Evolutionary conservation across 805 yeast species (phyloP), one percentile per base, ranked within the genome.

Genomic region (Sugiyamaella valdiviana): DNA sequence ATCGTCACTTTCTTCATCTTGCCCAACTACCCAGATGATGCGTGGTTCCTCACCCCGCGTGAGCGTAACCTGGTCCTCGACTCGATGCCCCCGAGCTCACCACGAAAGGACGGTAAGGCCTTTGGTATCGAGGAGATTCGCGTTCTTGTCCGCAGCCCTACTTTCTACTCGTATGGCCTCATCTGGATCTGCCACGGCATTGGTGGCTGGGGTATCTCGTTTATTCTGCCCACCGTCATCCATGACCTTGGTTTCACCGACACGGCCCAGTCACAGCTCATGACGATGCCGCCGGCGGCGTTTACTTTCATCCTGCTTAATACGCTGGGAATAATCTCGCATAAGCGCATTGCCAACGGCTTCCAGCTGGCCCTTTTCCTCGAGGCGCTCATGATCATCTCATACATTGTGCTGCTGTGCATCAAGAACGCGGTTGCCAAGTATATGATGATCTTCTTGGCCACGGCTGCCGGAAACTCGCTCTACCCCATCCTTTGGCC

Each of bases 101-200:
- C 44, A 6, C n/a, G 16, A 15, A 24, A 41, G 44, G 29, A 24
- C n/a, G 44, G 35, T 7, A 24, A 24, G 19, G 20, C 36, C 2
- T 41, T 41, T 24, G 24, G 35, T 15, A 17, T 21, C 14, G 15
- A 22, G 7, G 44, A 41, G 22, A 24, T 41, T 41, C 17, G 20
- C 6, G 44, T 14, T 10, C 64, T 3, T 41, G 54, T 22, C 32
- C 32, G 12, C 63, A 61, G 45, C 38, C 42, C 46, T 23, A 41
- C 44, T 12, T 41, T 41, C 16, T 41, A 44, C 61, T 60, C 50
- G 54, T 58, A 10, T 48, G 52, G 46, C 37, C 19, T 44, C 70
- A 78, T 43, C 76, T 80, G 3, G 42, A 69, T 70, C 12, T 79
- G 78, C 62, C 78, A 76, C 61, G 75, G 77, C 24, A 65, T 78